Percentiles rank a stretch among this genome's conserved stretches.
These are phyloP conservation scores for Danielozyma ontarioensis DNA, from an alignment of 805 yeast species.

Conservation along the genomic window DNA sequence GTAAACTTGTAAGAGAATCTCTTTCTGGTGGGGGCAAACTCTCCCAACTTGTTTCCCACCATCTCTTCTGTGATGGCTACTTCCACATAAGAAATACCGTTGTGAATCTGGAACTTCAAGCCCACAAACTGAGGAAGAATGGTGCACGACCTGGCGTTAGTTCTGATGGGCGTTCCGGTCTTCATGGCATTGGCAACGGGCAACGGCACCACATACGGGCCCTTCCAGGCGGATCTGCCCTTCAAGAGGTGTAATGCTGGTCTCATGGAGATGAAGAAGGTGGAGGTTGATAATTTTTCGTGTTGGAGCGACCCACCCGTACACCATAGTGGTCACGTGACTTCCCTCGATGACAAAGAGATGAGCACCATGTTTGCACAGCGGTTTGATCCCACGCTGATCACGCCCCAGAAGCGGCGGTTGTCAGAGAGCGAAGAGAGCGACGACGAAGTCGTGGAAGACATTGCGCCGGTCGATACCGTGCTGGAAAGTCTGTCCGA, in stretches of 20 bases:
- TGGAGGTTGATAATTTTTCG: background rate
- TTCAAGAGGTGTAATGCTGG: conserved; percentile 26
- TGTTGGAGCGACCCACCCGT: conserved; percentile 34
- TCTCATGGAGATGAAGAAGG: conserved; percentile 29
- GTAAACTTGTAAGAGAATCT: conserved; percentile 77
- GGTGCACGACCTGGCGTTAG: conserved; percentile 94
- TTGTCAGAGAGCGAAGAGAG: conserved; percentile 4
- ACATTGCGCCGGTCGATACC: background rate
- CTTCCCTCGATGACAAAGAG: conserved; percentile 29
- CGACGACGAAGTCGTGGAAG: conserved; percentile 4
- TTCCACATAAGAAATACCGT: conserved; percentile 90
- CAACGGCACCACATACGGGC: conserved; percentile 91
- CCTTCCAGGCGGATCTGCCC: conserved; percentile 44
- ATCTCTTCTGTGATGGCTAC: conserved; percentile 85
- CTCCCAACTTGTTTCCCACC: conserved; percentile 96
- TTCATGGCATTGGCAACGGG: conserved; percentile 85
- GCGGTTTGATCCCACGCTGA: conserved; percentile 51
- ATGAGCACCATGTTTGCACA: conserved; percentile 51
- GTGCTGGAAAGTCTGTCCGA: background rate
- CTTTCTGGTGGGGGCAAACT: conserved; percentile 92
- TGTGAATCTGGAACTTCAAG: conserved; percentile 88
- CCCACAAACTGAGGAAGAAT: conserved; percentile 96
- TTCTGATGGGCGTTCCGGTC: conserved; percentile 81
- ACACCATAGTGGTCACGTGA: conserved; percentile 44
- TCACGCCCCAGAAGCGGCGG: conserved; percentile 5